Conservation (phyloP, 106 monocot species). For the Acanthochlamys bracteata region DNA sequence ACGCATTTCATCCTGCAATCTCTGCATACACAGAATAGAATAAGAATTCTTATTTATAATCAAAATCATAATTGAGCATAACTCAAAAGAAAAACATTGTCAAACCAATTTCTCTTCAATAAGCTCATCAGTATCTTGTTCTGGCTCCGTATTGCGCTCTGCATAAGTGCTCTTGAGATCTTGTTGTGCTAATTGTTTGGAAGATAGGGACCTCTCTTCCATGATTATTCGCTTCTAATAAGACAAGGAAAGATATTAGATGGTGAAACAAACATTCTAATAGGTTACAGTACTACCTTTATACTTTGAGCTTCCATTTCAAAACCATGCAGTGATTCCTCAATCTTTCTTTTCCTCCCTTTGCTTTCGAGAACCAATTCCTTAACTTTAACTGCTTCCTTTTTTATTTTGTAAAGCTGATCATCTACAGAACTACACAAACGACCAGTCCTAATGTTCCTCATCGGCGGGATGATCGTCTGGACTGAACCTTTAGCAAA, state of each 20-base stretch:
- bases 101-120: constrained; percentile 71
- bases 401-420: constrained; percentile 38
- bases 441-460: constrained; percentile 40
- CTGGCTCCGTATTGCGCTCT: constrained; percentile 28
- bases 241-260: constrained; percentile 6
- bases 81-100: background rate
- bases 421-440: constrained; percentile 76
- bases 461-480: constrained; percentile 79
- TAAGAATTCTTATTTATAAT: background rate
- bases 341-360: constrained; percentile 50
- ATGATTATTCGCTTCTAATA: constrained; percentile 49
- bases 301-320: constrained; percentile 32
- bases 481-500: constrained; percentile 70
- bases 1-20: constrained; percentile 53
- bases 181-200: constrained; percentile 43
- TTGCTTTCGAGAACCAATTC: constrained; percentile 38
- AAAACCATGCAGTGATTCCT: constrained; percentile 33
- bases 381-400: constrained; percentile 31
- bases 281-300: constrained; percentile 44
- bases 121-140: constrained; percentile 51
- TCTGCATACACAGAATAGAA: constrained; percentile 29
- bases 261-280: background rate
- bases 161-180: constrained; percentile 50
- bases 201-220: constrained; percentile 40
- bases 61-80: background rate